Evolutionary conservation across 1,284 basidiomycete species (phyloP), one percentile per base, ranked within the genome.

Genomic region (Microbotryomycetes sp.): DNA sequence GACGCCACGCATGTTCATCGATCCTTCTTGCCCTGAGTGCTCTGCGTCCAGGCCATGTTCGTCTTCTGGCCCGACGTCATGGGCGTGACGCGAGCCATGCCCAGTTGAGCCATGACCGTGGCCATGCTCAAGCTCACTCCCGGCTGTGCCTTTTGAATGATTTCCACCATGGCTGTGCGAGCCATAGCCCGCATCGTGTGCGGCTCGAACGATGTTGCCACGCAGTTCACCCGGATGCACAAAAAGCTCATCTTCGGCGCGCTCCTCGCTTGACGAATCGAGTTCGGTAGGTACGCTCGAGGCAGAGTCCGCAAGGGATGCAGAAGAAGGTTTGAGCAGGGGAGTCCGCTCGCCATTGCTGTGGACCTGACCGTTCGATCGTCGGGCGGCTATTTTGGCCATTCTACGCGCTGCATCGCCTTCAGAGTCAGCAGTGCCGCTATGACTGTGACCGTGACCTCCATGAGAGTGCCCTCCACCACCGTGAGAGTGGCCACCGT

Each of bases 1-100:
- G 3, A 98, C 82, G 30, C 92, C 96, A 32, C 81, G 88, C 92
- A 98, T 97, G 78, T 97, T 99, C 94, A 99, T 97, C 5, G 86
- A 89, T 22, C 87, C 85, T 56, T 77, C 71, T 22, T n/a, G 7
- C 7, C 42, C 25, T 6, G 60, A 16, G 31, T 54, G 29, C 22
- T 49, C 42, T 29, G 56, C 58, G 29, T 70, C 63, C 19, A 50
- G 56, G 50, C 66, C 63, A 4, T 65, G 64, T 14, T 65, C 66
- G 29, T 49, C 46, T 12, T 47, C 46, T 6, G 58, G 45, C 31
- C 22, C 28, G 7, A 42, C 9, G 19, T 42, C 36, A 19, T 42
- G 36, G 19, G 36, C 36, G 36, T 42, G 36, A n/a, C n/a, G n/a
- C n/a, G n/a, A n/a, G n/a, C n/a, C n/a, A n/a, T n/a, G n/a, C 12